Base-by-base conservation (phyloP, 1,284 basidiomycete species). In the Heterobasidion annosum region DNA sequence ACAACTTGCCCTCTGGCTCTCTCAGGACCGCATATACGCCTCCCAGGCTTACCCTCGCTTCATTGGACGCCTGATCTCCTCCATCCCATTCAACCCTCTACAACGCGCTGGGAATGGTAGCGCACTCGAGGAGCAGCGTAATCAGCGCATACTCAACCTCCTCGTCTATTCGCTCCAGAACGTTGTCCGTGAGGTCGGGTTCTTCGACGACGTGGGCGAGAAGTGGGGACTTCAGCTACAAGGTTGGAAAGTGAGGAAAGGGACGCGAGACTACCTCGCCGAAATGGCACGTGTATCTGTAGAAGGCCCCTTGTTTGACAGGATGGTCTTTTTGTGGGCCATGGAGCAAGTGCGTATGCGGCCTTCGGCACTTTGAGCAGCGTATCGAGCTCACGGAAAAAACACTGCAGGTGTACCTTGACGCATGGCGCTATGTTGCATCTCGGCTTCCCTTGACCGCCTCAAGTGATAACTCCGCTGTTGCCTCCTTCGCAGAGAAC, bases 11-110 rank as follows among this genome's bases (percentile, higher is more conserved):
- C 68, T 80, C 52, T 85, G 81, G 76, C 75, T 85, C 57, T 74
- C 77, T 33, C 83, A 88, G 62, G 83, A 88, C 65, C 74, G 81
- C 50, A 77, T 85, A 48, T 88, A 86, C 62, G 84, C 83, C n/a
- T 76, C 76, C 2, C 79, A 83, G 58, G 82, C 77, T 12, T 84
- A 84, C 63, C 79, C 83, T 12, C 75, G 73, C 43, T 83, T 85
- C 67, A 77, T 85, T 59, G 78, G 79, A 13, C 67, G 74, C 5
- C 71, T 83, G 48, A 78, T 83, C 59, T 61, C 77, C 10, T 70
- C 73, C 53, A 76, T 83, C 54, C 78, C 80, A 0, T 78, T 78
- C 64, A n/a, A 10, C 37, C 37, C 2, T 67, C 71, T 18, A 63
- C 67, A 34, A 55, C 65, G 0, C 63, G 75, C 56, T 48, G 8